phyloP scores from a whole-genome alignment of 2,329 filamentous ascomycete species.

The Pseudocercospora ulei region DNA sequence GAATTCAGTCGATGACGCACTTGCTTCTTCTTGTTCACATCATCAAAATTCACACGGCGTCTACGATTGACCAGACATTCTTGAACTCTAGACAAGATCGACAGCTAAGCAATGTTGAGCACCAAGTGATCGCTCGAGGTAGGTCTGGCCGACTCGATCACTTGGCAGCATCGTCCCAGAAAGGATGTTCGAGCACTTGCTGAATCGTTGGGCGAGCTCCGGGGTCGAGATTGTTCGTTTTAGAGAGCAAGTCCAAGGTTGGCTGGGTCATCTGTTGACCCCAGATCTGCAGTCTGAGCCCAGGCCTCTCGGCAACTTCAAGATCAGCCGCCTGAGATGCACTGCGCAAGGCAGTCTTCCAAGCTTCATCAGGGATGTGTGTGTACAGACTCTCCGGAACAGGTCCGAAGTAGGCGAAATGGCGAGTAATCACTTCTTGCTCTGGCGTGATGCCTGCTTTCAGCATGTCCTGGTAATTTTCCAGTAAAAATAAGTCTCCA shows the following conservation, averaged over 20 bases:
- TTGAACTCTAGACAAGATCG: no score
- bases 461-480: slow-evolving; percentile 31
- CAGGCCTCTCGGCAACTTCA: slow-evolving; percentile 29
- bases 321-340: slow-evolving; percentile 27
- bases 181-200: slow-evolving; percentile 32
- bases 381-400: slow-evolving; percentile 30
- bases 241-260: slow-evolving; percentile 33
- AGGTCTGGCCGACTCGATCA: no score
- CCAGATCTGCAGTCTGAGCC: slow-evolving; percentile 30
- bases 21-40: no score
- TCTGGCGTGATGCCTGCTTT: slow-evolving; percentile 29
- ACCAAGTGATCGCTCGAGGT: no score
- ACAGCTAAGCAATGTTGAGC: no score
- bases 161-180: slow-evolving; percentile 26
- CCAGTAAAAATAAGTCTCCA: slow-evolving; percentile 30
- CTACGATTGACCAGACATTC: no score
- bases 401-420: slow-evolving; percentile 35
- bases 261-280: slow-evolving; percentile 27
- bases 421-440: slow-evolving; percentile 32
- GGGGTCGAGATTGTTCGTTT: slow-evolving; percentile 34
- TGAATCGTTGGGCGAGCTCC: slow-evolving; percentile 31
- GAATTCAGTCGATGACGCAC: no score
- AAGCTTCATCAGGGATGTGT: slow-evolving; percentile 28
- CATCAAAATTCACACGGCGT: no score
- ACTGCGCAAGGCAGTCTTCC: slow-evolving; percentile 26